Conservation (phyloP, 192 early-diverging fungal genomes). For the Coemansia sp. region DNA sequence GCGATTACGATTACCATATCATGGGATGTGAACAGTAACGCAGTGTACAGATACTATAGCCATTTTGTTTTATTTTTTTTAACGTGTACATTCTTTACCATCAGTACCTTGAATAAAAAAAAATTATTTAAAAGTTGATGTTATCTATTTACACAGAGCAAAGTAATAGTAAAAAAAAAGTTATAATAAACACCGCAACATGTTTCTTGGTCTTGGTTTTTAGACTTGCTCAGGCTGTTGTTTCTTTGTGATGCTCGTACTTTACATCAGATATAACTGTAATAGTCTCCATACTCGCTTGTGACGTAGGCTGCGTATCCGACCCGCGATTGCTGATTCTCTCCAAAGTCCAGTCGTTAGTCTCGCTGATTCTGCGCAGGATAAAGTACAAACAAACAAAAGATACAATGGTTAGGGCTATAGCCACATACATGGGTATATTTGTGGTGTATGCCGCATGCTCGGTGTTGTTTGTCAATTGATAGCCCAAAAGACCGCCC, state of each 20-base stretch:
- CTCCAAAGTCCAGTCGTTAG: constrained; percentile 45
- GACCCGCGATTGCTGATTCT: constrained; percentile 15
- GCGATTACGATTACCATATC: background rate
- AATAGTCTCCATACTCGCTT: constrained; percentile 11
- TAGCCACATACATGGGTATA: constrained; percentile 24
- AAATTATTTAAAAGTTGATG: no score
- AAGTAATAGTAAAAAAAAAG: background rate
- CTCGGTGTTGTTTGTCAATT: constrained; percentile 19
- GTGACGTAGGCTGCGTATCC: background rate
- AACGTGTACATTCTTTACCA: no score
- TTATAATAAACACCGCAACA: background rate
- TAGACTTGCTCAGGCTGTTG: background rate
- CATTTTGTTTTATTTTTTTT: no score
- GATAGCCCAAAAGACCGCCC: constrained; percentile 31
- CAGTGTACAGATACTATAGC: background rate
- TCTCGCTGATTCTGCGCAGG: constrained; percentile 36
- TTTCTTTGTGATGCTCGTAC: constrained; percentile 10
- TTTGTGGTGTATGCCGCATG: constrained; percentile 23
- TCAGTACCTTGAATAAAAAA: no score
- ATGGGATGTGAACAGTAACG: background rate
- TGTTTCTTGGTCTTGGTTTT: constrained; percentile 4
- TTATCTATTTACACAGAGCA: background rate
- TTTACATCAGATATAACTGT: constrained; percentile 11
- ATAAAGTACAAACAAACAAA: constrained; percentile 31
- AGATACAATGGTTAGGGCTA: constrained; percentile 16